Evolutionary conservation across 2,329 filamentous ascomycete genomes (phyloP).

Genomic region (Cryphonectria naterciae): DNA sequence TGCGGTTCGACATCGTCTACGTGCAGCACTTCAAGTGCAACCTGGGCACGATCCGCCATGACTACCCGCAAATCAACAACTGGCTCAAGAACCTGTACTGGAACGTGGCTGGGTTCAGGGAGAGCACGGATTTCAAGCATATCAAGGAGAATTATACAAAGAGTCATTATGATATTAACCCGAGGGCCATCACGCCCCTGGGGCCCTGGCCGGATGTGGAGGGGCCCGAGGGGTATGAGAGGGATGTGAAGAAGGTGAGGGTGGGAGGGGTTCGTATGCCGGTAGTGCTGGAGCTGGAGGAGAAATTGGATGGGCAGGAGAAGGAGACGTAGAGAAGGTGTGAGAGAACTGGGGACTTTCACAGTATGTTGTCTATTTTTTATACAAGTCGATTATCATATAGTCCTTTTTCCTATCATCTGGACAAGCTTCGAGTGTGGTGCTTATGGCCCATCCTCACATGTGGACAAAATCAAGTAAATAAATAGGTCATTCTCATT

Average conservation of each 20-base stretch:
- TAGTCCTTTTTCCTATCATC: background rate
- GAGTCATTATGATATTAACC: conserved; percentile 63
- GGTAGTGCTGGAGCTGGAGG: conserved; percentile 41
- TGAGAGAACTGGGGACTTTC: too few relatives aligned
- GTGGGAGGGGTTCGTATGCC: conserved; percentile 53
- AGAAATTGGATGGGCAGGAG: conserved; percentile 8
- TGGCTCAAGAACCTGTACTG: conserved; percentile 65
- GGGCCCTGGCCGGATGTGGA: conserved; percentile 65
- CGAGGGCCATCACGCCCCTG: conserved; percentile 63
- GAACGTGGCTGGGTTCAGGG: conserved; percentile 56
- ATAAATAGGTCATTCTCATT: background rate
- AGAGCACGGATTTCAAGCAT: conserved; percentile 67
- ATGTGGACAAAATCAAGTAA: background rate
- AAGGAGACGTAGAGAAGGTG: background rate
- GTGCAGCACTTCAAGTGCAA: conserved; percentile 72
- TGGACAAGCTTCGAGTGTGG: background rate
- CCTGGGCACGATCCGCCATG: conserved; percentile 61
- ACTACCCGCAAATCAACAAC: conserved; percentile 63
- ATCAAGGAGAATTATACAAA: conserved; percentile 70
- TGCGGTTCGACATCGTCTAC: conserved; percentile 65
- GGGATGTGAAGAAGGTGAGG: conserved; percentile 51
- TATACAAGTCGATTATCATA: background rate
- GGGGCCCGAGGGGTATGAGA: conserved; percentile 46
- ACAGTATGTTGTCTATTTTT: too few relatives aligned
- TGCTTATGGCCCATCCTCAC: too few relatives aligned